A percentile compares a stretch with the other conserved stretches of the same genome.
Evolutionary conservation across 1,284 basidiomycete genomes (phyloP).

Genomic region (Cutaneotrichosporon curvatum): DNA sequence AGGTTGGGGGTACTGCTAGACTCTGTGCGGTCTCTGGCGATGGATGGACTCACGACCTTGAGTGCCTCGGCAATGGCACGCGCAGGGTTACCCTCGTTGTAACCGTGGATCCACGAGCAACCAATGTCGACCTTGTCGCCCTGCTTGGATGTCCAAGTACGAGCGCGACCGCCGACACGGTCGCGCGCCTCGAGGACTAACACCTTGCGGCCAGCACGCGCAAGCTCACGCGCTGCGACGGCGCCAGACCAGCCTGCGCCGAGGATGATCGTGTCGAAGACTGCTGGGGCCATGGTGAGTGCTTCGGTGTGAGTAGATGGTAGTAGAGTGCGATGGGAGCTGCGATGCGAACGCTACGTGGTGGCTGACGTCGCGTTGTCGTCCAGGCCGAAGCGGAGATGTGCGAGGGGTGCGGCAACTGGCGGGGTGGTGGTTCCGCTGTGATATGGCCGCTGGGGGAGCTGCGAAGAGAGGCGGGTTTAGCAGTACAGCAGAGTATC

Average conservation of each 20-base stretch:
- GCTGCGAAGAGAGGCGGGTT: no score
- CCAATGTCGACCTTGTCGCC: slow-evolving; percentile 46
- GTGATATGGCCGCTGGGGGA: no score
- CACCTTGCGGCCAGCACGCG: slow-evolving; percentile 43
- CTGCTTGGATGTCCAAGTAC: slow-evolving; percentile 39
- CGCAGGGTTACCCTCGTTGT: slow-evolving; percentile 48
- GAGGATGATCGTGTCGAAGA: slow-evolving; percentile 47
- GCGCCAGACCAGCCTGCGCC: slow-evolving; percentile 51
- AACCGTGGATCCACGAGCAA: slow-evolving; percentile 51
- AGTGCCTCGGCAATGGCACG: slow-evolving; percentile 44
- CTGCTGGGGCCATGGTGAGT: slow-evolving; percentile 1
- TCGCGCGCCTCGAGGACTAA: slow-evolving; percentile 50
- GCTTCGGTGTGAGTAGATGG: background rate
- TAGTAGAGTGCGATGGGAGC: background rate
- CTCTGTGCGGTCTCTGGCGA: background rate
- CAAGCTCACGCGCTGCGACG: slow-evolving; percentile 47
- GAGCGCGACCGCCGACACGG: slow-evolving; percentile 49
- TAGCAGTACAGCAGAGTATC: no score
- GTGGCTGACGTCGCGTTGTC: no score
- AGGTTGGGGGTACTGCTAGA: no score
- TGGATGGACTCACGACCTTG: slow-evolving; percentile 37
- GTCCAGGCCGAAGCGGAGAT: background rate
- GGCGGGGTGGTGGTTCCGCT: background rate
- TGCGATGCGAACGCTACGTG: no score
- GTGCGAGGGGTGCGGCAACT: background rate